Conservation (phyloP, 495 filamentous ascomycete genomes). For the Hypoxylon lienhwacheense region DNA sequence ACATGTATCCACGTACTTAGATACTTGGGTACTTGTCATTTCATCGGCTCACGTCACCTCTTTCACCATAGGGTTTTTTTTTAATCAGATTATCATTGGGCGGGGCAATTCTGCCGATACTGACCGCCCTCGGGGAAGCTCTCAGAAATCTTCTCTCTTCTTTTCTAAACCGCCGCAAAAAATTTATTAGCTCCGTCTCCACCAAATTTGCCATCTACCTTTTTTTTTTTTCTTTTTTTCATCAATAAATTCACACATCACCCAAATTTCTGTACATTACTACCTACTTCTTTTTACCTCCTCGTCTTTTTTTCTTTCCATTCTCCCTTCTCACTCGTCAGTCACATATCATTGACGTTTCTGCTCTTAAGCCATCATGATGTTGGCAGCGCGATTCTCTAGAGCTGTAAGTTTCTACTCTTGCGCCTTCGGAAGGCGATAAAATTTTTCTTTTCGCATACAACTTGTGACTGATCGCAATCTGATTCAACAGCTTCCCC, state of each 20-base stretch:
- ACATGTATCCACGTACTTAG: too few species aligned
- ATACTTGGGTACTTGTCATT: too few species aligned
- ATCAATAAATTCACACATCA: conserved; percentile 33
- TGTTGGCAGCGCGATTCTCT: conserved; percentile 66
- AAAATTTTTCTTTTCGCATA: conserved; percentile 13
- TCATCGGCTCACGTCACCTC: conserved; percentile 22
- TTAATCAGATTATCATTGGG: conserved; percentile 21
- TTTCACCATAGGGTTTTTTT: conserved; percentile 25
- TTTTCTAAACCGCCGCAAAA: conserved; percentile 26
- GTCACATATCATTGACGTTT: conserved; percentile 28
- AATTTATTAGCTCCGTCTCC: conserved; percentile 30
- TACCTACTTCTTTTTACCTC: conserved; percentile 39
- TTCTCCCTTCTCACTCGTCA: too few species aligned
- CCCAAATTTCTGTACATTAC: conserved; percentile 34
- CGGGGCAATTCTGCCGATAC: conserved; percentile 27
- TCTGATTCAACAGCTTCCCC: conserved; percentile 60
- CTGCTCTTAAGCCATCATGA: conserved; percentile 51
- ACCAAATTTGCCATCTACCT: conserved; percentile 33
- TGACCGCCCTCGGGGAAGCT: conserved; percentile 41
- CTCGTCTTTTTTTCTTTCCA: conserved; percentile 29
- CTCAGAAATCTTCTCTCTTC: conserved; percentile 38
- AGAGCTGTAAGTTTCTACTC: conserved; percentile 65
- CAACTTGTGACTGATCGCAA: conserved; percentile 27
- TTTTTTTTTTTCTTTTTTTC: conserved; percentile 33
- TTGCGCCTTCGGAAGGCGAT: conserved; percentile 5